A percentile compares a stretch with the other conserved stretches of the same genome.
Conservation (phyloP, 2,329 filamentous ascomycete species). For the Pseudogymnoascus pannorum region DNA sequence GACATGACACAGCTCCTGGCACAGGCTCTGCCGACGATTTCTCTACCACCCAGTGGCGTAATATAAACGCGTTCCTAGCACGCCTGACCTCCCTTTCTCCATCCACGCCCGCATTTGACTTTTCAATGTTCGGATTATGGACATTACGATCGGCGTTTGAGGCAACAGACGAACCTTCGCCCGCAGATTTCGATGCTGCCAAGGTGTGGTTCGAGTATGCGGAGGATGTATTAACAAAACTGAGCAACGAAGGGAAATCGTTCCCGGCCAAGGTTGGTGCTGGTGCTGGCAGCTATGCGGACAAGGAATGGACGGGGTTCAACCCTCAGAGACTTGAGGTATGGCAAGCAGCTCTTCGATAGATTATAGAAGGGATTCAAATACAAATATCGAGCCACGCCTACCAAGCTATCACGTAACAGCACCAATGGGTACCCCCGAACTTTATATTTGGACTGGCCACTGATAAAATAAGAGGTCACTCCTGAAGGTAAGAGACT, state of each 20-base stretch:
- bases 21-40: conserved; percentile 13
- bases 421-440: neutral
- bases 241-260: conserved; percentile 11
- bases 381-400: neutral
- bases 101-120: conserved; percentile 20
- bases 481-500: too few species aligned
- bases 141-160: conserved; percentile 26
- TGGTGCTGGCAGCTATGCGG: conserved; percentile 17
- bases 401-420: neutral
- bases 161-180: conserved; percentile 11
- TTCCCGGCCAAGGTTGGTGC: conserved; percentile 18
- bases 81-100: conserved; percentile 20
- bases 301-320: conserved; percentile 25
- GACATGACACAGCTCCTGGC: conserved; percentile 16
- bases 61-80: conserved; percentile 24
- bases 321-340: conserved; percentile 22
- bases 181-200: conserved; percentile 19
- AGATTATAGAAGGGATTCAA: neutral
- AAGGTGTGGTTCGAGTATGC: conserved; percentile 22
- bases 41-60: conserved; percentile 15
- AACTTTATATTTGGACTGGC: neutral
- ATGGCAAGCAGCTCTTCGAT: conserved; percentile 19
- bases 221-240: conserved; percentile 14
- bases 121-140: conserved; percentile 27
- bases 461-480: too few species aligned